Conservation (phyloP, 148 eudicot species). For the Chenopodium suecicum region DNA sequence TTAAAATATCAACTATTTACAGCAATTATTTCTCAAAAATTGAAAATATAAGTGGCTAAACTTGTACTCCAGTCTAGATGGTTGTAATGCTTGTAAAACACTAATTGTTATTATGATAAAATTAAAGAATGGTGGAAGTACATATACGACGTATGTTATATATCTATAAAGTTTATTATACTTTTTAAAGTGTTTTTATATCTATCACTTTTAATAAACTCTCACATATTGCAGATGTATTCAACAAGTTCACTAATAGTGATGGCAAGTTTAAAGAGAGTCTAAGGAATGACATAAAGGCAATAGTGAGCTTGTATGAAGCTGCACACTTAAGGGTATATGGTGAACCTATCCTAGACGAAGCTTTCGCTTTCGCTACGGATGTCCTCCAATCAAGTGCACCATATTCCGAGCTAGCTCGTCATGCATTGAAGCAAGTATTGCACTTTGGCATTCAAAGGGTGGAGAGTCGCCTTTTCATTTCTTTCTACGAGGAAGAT, state of each 20-base stretch:
- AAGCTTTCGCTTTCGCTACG: conserved; percentile 13
- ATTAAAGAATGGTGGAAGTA: too few species aligned
- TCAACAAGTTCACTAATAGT: conserved; percentile 19
- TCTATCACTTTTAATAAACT: neutral
- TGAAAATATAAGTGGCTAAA: too few species aligned
- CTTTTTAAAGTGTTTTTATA: too few species aligned
- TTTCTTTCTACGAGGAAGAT: conserved; percentile 30
- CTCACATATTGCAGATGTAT: conserved; percentile 22
- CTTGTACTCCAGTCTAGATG: too few species aligned
- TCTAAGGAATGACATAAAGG: conserved; percentile 22
- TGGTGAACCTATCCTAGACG: conserved; percentile 23
- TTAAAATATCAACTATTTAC: too few species aligned
- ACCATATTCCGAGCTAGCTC: conserved; percentile 3
- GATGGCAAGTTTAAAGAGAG: conserved; percentile 22
- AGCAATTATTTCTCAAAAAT: too few species aligned
- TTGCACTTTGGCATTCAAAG: conserved; percentile 25
- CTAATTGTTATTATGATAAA: too few species aligned
- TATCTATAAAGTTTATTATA: too few species aligned
- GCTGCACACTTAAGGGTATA: conserved; percentile 26
- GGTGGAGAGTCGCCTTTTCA: conserved; percentile 29
- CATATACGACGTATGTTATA: too few species aligned
- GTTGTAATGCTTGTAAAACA: too few species aligned
- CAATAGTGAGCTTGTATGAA: conserved; percentile 30
- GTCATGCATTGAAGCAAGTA: conserved; percentile 26
- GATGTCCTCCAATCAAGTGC: conserved; percentile 1